Base-by-base conservation (phyloP, 202 grass and related monocot genomes). In the Brachypodium distachyon region DNA sequence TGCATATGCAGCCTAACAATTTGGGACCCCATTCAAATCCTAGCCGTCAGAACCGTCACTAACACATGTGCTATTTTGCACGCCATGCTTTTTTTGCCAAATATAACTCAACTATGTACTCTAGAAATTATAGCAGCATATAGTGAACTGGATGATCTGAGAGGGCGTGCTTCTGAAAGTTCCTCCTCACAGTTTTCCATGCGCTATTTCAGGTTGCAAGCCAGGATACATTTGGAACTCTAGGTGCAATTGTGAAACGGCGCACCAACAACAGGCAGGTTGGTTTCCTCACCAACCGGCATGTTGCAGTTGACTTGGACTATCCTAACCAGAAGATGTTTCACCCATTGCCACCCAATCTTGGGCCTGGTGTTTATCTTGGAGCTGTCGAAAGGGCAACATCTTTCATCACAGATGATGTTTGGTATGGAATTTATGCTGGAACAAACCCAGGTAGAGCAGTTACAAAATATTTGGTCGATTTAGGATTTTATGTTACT, bases 261-360 rank as follows among this genome's bases (percentile, higher is more conserved):
- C 82, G 92, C 31, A 92, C 91, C 21, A 85, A 85, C 70, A 98
- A 92, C 87, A 98, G 90, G 42, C 96, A 92, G 84, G 90, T 98
- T 63, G 96, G 96, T 86, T 98, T 98, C 69, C 85, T 98, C 42
- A 98, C 96, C 12, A 98, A 98, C 50, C 82, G 89, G 14, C 96
- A 98, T 84, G 91, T 98, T 12, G 96, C 96, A 1, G 96, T 98
- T 65, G 96, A 98, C 70, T 73, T 98, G 85, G 91, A 98, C 61
- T 98, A 98, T 33, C 96, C 96, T 75, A 95, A 92, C 78, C 96
- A 98, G 65, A 98, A 98, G 83, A 98, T 98, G 96, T 98, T 86
- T 90, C 96, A 98, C 85, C 96, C 96, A 16, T 87, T 98, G 63
- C 87, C 96, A 37, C 89, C 91, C 38, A 98, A 98, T 70, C 91